A percentile compares a stretch with the other conserved stretches of the same genome.
These are phyloP conservation scores for Strobilomyces echinocephalus DNA, from an alignment of 768 basidiomycete genomes.

Conservation along the genomic window DNA sequence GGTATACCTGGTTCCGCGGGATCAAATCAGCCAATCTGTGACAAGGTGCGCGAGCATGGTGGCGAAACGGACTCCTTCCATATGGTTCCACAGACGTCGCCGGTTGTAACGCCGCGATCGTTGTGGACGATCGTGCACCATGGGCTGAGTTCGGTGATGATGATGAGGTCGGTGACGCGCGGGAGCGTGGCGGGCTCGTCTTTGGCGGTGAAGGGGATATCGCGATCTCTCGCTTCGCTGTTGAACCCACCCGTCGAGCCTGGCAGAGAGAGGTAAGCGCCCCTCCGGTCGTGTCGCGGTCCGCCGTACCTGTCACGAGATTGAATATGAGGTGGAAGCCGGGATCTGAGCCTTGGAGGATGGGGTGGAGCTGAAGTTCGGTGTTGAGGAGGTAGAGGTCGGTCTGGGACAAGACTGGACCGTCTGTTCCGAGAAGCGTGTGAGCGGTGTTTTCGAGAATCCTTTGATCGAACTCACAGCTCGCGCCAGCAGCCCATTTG, in stretches of 20 bases:
- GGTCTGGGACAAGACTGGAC: slow-evolving; percentile 73
- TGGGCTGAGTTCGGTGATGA: slow-evolving; percentile 59
- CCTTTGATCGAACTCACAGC: slow-evolving; percentile 27
- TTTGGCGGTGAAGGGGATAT: slow-evolving; percentile 48
- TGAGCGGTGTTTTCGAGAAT: not conserved
- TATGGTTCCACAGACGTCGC: slow-evolving; percentile 66
- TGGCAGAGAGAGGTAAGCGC: slow-evolving; percentile 16
- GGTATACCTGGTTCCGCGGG: slow-evolving; percentile 49
- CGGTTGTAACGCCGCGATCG: slow-evolving; percentile 67
- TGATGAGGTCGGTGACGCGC: slow-evolving; percentile 52
- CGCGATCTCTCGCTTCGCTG: slow-evolving; percentile 51
- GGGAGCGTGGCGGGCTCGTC: slow-evolving; percentile 70
- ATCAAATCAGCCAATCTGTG: slow-evolving; percentile 6
- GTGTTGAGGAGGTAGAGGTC: slow-evolving; percentile 75
- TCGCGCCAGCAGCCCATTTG: slow-evolving; percentile 35
- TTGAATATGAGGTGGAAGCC: slow-evolving; percentile 69
- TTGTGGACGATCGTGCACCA: slow-evolving; percentile 79
- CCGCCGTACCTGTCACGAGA: slow-evolving; percentile 53
- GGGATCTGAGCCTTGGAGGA: slow-evolving; percentile 47
- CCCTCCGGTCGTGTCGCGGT: not conserved
- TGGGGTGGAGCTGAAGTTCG: slow-evolving; percentile 68
- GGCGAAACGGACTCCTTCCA: slow-evolving; percentile 64
- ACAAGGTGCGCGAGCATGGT: not conserved
- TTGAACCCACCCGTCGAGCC: slow-evolving; percentile 64
- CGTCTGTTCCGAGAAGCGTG: slow-evolving; percentile 43